Percentiles rank a stretch among this genome's conserved stretches.
These are phyloP conservation scores for Elsinoe necatrix DNA, from an alignment of 2,329 filamentous ascomycete species.

Conservation along the genomic window DNA sequence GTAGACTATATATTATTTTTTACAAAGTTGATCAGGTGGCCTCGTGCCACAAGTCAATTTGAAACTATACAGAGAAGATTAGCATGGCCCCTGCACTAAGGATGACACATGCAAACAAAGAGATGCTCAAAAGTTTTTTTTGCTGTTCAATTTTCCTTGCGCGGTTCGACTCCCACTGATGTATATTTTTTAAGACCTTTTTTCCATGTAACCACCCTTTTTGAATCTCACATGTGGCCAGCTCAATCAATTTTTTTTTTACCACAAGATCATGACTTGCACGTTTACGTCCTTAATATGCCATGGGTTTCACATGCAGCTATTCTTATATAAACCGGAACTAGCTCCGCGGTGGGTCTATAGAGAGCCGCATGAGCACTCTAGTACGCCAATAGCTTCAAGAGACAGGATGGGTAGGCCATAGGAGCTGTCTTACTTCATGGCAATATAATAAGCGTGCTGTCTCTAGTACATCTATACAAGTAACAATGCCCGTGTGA, in stretches of 20 bases:
- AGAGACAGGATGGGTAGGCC: too few relatives aligned
- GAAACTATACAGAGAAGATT: slow-evolving; percentile 43
- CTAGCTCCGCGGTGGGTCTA: background rate
- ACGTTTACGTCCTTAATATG: too few relatives aligned
- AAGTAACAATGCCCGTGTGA: background rate
- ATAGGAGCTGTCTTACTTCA: too few relatives aligned
- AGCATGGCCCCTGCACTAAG: slow-evolving; percentile 32
- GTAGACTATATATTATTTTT: slow-evolving; percentile 5
- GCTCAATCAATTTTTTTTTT: too few relatives aligned
- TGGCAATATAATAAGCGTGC: too few relatives aligned
- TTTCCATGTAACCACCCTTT: background rate
- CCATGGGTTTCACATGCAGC: too few relatives aligned
- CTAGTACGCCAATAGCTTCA: too few relatives aligned
- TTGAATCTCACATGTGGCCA: too few relatives aligned
- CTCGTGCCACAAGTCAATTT: slow-evolving; percentile 51
- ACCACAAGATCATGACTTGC: too few relatives aligned
- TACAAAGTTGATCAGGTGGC: too few relatives aligned
- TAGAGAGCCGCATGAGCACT: background rate
- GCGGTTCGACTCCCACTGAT: background rate
- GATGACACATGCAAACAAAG: slow-evolving; percentile 10
- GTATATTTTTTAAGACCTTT: background rate
- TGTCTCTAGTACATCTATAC: too few relatives aligned
- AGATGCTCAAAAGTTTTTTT: slow-evolving; percentile 13
- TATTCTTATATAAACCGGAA: background rate
- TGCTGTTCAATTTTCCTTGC: background rate